Conservation (phyloP, 805 yeast species). For the Metschnikowia drakensbergensis region DNA sequence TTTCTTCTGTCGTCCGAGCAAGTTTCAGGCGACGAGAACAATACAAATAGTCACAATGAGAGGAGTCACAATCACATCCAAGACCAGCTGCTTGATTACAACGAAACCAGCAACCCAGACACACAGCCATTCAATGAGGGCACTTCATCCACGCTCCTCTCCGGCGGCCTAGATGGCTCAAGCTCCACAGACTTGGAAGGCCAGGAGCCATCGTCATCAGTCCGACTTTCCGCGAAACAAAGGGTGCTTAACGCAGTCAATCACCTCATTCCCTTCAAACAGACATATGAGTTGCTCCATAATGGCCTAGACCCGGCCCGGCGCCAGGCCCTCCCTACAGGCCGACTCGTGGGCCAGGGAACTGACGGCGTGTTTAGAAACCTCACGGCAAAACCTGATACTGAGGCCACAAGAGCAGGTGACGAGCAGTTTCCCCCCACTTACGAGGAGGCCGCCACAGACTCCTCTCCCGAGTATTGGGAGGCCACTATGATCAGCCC, state of each 20-base stretch:
- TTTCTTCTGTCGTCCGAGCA: background rate
- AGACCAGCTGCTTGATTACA: background rate
- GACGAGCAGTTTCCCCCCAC: constrained; percentile 70
- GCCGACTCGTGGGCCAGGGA: constrained; percentile 42
- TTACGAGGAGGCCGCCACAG: constrained; percentile 93
- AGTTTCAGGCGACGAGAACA: background rate
- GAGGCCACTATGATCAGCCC: constrained; percentile 82
- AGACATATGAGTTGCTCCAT: constrained; percentile 40
- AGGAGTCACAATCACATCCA: background rate
- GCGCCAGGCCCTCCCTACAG: constrained; percentile 43
- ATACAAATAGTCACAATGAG: too few relatives aligned
- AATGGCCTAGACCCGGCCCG: constrained; percentile 42
- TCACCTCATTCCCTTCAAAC: constrained; percentile 36
- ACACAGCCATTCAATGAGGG: constrained; percentile 18
- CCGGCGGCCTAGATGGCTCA: background rate
- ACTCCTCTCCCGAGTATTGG: constrained; percentile 95
- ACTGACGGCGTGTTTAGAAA: constrained; percentile 93
- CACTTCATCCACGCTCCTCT: constrained; percentile 13
- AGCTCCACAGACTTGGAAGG: constrained; percentile 27
- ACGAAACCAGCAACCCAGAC: background rate
- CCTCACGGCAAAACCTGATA: constrained; percentile 83
- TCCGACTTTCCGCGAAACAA: constrained; percentile 25
- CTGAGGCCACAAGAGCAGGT: constrained; percentile 28
- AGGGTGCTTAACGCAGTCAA: constrained; percentile 31
- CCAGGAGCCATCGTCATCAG: constrained; percentile 18